Percentiles rank a stretch among this genome's conserved stretches.
Conservation (phyloP, 225 moss, liverwort and hornwort genomes). For the Asterella californica region DNA sequence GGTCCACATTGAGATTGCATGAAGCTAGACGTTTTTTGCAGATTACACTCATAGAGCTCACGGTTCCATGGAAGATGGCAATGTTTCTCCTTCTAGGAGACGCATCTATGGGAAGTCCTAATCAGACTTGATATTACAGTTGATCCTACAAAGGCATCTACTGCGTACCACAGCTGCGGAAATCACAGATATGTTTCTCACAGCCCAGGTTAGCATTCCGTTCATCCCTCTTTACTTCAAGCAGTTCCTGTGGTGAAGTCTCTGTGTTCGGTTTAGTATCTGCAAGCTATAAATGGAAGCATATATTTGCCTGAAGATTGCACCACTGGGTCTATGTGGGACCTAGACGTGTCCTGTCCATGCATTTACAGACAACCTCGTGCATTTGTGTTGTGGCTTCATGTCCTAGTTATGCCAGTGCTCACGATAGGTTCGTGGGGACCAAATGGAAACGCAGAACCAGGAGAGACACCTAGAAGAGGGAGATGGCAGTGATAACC, state of each 20-base stretch:
- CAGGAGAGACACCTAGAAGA: conserved; percentile 49
- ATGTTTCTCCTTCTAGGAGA: not conserved
- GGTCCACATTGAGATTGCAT: not conserved
- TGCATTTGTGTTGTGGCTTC: not conserved
- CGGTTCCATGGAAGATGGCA: not conserved
- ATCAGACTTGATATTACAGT: conserved; percentile 37
- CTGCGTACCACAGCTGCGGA: conserved; percentile 82
- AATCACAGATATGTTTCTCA: conserved; percentile 67
- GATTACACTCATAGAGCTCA: not conserved
- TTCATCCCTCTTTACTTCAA: not conserved
- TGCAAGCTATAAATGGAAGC: not conserved
- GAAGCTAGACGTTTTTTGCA: not conserved
- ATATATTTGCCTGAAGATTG: not conserved
- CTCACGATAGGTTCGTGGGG: too few relatives aligned
- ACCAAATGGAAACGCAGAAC: conserved; percentile 36
- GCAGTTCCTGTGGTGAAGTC: not conserved
- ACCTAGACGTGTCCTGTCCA: not conserved
- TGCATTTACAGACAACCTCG: not conserved
- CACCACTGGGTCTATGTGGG: not conserved
- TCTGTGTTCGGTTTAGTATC: not conserved
- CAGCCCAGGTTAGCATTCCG: conserved; percentile 38
- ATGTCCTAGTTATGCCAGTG: not conserved
- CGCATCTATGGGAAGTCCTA: not conserved
- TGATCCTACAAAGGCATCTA: conserved; percentile 80
- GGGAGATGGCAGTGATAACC: conserved; percentile 37